These are phyloP conservation scores for Chaetomiaceae sp. DNA, from an alignment of 2,329 filamentous ascomycete species.

Conservation along the genomic window DNA sequence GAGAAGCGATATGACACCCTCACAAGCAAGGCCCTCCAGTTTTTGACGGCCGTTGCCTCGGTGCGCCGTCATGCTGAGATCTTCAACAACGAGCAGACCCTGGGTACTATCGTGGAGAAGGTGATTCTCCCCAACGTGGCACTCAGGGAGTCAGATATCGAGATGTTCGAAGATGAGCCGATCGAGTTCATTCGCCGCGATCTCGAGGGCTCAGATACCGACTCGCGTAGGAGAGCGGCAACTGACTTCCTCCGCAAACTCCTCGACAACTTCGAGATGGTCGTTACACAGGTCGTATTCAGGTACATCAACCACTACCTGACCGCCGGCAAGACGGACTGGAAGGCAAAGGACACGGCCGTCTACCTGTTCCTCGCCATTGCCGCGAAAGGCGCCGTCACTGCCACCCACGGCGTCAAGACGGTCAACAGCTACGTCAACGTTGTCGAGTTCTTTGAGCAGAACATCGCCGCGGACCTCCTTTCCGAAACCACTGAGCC, in stretches of 20 bases:
- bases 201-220: constrained; percentile 91
- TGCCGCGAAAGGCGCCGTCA: constrained; percentile 84
- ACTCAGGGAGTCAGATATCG: constrained; percentile 86
- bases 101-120: constrained; percentile 89
- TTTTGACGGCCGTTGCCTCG: constrained; percentile 82
- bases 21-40: constrained; percentile 90
- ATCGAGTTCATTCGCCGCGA: constrained; percentile 97
- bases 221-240: constrained; percentile 84
- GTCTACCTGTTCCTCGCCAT: constrained; percentile 94
- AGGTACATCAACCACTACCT: constrained; percentile 86
- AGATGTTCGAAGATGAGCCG: constrained; percentile 96
- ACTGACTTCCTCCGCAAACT: constrained; percentile 91
- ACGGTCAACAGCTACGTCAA: constrained; percentile 83
- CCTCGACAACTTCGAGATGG: constrained; percentile 78
- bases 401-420: constrained; percentile 83
- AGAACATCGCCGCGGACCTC: constrained; percentile 84
- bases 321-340: constrained; percentile 73
- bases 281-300: constrained; percentile 82
- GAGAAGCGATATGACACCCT: constrained; percentile 92
- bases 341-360: constrained; percentile 98
- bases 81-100: constrained; percentile 76
- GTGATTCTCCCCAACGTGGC: constrained; percentile 92
- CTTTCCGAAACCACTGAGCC: constrained; percentile 67
- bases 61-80: constrained; percentile 71
- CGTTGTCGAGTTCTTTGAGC: constrained; percentile 92